phyloP scores from a whole-genome alignment of 2,329 filamentous ascomycete species.

The Alternaria incomplexa region DNA sequence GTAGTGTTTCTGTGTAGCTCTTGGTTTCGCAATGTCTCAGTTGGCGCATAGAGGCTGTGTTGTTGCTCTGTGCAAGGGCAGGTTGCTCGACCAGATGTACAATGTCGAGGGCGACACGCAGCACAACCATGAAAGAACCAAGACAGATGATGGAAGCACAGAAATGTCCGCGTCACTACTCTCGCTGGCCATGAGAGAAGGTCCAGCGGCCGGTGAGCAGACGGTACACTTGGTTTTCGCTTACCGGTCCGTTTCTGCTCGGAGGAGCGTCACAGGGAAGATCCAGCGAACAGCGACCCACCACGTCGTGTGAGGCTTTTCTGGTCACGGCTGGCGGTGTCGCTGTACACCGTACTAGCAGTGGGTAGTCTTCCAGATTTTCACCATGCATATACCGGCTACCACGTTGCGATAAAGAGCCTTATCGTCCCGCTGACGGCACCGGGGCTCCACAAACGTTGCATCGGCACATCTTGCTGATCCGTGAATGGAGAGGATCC shows the following conservation, averaged over 20 bases:
- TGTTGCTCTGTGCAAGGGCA: not conserved
- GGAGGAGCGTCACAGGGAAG: not conserved
- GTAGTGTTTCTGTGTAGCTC: not conserved
- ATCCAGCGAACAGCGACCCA: conserved; percentile 23
- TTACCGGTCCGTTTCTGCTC: not conserved
- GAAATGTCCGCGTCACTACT: not conserved
- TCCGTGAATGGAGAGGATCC: conserved; percentile 23
- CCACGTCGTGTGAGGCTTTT: conserved; percentile 25
- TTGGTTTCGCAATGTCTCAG: not conserved
- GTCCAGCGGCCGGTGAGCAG: not conserved
- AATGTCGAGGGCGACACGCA: not conserved
- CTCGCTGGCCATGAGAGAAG: not conserved
- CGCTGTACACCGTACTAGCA: conserved; percentile 14
- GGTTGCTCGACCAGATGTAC: not conserved
- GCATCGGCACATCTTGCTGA: conserved; percentile 21
- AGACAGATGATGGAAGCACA: not conserved
- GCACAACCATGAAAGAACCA: not conserved
- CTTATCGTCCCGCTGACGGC: conserved; percentile 30
- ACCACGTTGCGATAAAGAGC: conserved; percentile 30
- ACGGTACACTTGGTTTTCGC: not conserved
- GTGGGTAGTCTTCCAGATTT: conserved; percentile 22
- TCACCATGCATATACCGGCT: conserved; percentile 24
- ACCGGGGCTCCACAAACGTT: conserved; percentile 28
- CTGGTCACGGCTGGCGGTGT: conserved; percentile 10
- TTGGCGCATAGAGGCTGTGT: not conserved